phyloP scores from a whole-genome alignment of 2,329 filamentous ascomycete species.

The Huntiella bhutanensis region DNA sequence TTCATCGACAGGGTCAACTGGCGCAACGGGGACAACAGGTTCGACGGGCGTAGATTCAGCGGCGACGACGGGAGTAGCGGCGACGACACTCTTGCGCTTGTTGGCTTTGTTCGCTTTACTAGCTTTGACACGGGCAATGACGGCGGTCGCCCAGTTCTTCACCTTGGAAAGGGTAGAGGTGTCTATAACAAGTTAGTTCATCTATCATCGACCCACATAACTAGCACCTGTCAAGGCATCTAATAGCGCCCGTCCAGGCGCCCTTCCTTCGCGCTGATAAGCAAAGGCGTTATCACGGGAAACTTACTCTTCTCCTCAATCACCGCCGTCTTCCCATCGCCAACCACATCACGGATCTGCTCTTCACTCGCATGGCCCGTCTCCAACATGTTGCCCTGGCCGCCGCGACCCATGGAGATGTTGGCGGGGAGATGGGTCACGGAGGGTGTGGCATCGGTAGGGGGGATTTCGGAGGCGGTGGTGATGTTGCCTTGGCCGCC shows the following conservation, averaged over 20 bases:
- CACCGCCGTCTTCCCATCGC: slow-evolving; percentile 31
- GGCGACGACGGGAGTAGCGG: not conserved
- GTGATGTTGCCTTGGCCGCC: slow-evolving; percentile 44
- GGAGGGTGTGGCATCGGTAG: slow-evolving; percentile 34
- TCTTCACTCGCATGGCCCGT: slow-evolving; percentile 17
- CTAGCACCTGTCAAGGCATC: not conserved
- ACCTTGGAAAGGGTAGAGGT: not conserved
- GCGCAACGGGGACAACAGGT: too few species aligned
- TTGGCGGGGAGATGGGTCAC: slow-evolving; percentile 32
- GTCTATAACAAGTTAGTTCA: not conserved
- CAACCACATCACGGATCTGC: slow-evolving; percentile 36
- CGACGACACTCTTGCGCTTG: too few species aligned
- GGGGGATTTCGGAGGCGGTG: slow-evolving; percentile 23
- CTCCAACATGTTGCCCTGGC: slow-evolving; percentile 36
- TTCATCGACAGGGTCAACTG: too few species aligned
- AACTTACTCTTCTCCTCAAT: slow-evolving; percentile 21
- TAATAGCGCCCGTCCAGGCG: not conserved
- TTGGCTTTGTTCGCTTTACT: not conserved
- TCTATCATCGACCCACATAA: not conserved
- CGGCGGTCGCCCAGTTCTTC: not conserved
- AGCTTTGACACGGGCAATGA: not conserved
- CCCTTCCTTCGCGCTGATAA: not conserved
- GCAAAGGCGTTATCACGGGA: not conserved
- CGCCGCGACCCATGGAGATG: slow-evolving; percentile 38
- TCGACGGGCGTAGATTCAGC: too few species aligned